These are phyloP conservation scores for Psilocybe subaeruginosa DNA, from an alignment of 768 basidiomycete species.

Conservation along the genomic window DNA sequence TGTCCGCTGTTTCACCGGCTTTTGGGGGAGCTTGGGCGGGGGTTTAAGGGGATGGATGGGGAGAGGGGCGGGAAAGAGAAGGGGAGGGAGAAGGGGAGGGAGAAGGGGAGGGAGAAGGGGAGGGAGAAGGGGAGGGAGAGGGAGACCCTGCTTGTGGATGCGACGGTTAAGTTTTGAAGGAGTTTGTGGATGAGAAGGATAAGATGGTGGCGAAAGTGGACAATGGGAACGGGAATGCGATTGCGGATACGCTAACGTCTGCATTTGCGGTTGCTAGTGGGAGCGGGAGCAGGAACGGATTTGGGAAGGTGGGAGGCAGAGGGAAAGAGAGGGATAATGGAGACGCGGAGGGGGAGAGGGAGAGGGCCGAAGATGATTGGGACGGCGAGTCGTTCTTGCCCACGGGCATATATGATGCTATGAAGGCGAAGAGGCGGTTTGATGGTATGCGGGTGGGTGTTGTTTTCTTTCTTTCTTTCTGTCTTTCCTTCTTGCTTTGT, in stretches of 20 bases:
- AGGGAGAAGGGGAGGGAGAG: slow-evolving; percentile 25
- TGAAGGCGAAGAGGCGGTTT: slow-evolving; percentile 93
- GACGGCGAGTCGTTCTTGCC: slow-evolving; percentile 79
- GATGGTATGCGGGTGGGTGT: slow-evolving; percentile 80
- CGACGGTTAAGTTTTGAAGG: slow-evolving; percentile 77
- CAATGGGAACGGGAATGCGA: neutral
- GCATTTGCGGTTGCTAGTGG: slow-evolving; percentile 42
- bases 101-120: slow-evolving; percentile 7
- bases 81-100: slow-evolving; percentile 27
- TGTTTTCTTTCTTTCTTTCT: neutral
- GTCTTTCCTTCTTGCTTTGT: neutral
- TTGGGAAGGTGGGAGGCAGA: slow-evolving; percentile 25
- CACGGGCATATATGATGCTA: slow-evolving; percentile 85
- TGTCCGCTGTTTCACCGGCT: slow-evolving; percentile 84
- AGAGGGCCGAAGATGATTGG: slow-evolving; percentile 51
- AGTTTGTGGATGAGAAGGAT: slow-evolving; percentile 52
- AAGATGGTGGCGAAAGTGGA: slow-evolving; percentile 31
- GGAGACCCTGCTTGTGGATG: slow-evolving; percentile 62
- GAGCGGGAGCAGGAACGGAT: slow-evolving; percentile 30
- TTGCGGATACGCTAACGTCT: slow-evolving; percentile 40
- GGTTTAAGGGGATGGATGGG: slow-evolving; percentile 2
- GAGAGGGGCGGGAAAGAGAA: neutral
- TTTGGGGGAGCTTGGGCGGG: slow-evolving; percentile 69
- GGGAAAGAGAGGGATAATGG: slow-evolving; percentile 30
- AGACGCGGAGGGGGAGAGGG: slow-evolving; percentile 29